Percentiles rank a stretch among this genome's conserved stretches.
These are phyloP conservation scores for Acacia acuminata DNA, from an alignment of 306 rosid species.

Conservation along the genomic window DNA sequence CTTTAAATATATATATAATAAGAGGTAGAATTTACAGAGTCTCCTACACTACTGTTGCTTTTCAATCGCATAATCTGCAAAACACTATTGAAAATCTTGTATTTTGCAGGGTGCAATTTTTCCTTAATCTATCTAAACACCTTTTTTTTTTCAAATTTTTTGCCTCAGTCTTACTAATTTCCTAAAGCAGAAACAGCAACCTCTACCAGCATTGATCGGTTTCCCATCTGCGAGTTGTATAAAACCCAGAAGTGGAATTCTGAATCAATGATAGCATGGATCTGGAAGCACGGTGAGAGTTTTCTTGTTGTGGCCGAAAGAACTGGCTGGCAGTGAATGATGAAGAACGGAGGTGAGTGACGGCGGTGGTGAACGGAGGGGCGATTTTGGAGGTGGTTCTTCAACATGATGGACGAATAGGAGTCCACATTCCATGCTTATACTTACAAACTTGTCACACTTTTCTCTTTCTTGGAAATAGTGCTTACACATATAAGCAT, in stretches of 20 bases:
- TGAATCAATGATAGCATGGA: too few relatives aligned
- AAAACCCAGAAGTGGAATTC: constrained; percentile 34
- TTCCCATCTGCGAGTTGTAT: constrained; percentile 77
- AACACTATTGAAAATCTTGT: not conserved
- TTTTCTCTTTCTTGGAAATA: too few relatives aligned
- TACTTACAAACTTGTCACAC: too few relatives aligned
- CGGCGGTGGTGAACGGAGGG: too few relatives aligned
- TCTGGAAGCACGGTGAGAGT: too few relatives aligned
- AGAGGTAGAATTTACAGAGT: constrained; percentile 12
- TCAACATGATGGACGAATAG: too few relatives aligned
- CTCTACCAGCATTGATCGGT: constrained; percentile 97
- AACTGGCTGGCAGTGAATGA: too few relatives aligned
- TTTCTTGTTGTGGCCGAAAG: too few relatives aligned
- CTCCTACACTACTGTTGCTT: not conserved
- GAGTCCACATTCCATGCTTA: too few relatives aligned
- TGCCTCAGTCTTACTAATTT: not conserved
- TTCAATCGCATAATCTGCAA: not conserved
- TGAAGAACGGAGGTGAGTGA: too few relatives aligned
- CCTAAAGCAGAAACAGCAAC: not conserved
- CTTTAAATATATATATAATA: not conserved
- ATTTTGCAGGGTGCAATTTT: not conserved
- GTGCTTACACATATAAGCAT: too few relatives aligned
- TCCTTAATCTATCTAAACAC: not conserved
- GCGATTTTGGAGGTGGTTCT: too few relatives aligned
- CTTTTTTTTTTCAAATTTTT: not conserved